Evolutionary conservation across 2,329 filamentous ascomycete genomes (phyloP).

Genomic region (Ophiosphaerella herpotricha): DNA sequence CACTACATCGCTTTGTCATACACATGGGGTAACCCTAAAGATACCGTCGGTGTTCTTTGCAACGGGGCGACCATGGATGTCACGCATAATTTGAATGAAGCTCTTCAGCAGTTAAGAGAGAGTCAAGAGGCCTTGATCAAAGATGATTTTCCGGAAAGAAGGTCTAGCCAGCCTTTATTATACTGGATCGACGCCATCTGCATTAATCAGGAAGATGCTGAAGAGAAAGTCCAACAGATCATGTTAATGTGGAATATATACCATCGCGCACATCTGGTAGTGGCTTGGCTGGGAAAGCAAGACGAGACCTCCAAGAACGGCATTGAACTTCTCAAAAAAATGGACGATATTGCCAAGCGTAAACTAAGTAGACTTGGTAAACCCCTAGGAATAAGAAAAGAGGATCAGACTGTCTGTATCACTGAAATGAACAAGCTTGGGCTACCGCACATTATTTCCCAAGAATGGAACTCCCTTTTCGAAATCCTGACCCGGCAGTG

Average conservation of each 20-base stretch:
- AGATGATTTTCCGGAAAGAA: background rate
- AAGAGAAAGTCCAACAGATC: conserved; percentile 18
- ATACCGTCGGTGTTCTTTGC: background rate
- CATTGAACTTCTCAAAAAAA: no score
- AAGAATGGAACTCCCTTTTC: no score
- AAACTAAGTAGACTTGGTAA: no score
- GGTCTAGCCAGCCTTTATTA: background rate
- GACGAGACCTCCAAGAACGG: background rate
- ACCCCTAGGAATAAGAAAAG: no score
- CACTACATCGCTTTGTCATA: background rate
- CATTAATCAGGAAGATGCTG: background rate
- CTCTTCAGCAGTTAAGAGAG: conserved; percentile 1
- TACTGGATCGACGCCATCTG: background rate
- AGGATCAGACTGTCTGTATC: no score
- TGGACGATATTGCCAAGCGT: no score
- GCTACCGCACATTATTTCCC: no score
- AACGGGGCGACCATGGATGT: background rate
- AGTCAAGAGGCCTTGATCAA: background rate
- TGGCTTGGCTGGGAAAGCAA: conserved; percentile 16
- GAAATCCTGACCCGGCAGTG: no score
- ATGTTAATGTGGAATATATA: conserved; percentile 17
- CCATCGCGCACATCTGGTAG: background rate
- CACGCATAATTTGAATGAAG: conserved; percentile 1
- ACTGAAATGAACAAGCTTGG: no score
- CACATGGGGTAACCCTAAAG: background rate